phyloP scores from a whole-genome alignment of 805 yeast genomes.

The Myxozyma kluyveri region DNA sequence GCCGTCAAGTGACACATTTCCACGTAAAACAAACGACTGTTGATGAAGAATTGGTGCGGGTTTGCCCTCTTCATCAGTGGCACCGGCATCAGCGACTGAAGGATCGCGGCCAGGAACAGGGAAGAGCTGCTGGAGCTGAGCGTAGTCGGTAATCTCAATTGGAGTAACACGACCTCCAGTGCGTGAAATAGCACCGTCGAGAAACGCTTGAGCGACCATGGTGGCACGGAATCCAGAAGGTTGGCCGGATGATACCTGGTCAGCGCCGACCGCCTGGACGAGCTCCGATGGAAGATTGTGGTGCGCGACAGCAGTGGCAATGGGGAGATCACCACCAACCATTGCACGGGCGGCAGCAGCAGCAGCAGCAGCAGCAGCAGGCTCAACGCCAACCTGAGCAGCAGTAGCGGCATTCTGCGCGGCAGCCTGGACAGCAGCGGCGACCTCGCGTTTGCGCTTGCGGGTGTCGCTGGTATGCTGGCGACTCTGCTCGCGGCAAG shows the following conservation, averaged over 20 bases:
- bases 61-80: background rate
- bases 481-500: slow-evolving; percentile 25
- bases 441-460: slow-evolving; percentile 22
- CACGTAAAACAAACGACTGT: slow-evolving; percentile 13
- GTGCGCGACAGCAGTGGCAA: background rate
- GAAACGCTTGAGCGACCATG: background rate
- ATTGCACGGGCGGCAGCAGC: background rate
- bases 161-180: slow-evolving; percentile 1
- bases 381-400: background rate
- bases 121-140: slow-evolving; percentile 12
- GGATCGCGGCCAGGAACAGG: slow-evolving; percentile 11
- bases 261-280: background rate
- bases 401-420: background rate
- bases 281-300: background rate
- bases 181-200: background rate
- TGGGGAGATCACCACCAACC: background rate
- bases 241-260: background rate
- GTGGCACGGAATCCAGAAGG: background rate
- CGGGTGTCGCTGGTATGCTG: slow-evolving; percentile 27
- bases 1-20: slow-evolving; percentile 33
- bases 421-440: slow-evolving; percentile 2
- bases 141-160: slow-evolving; percentile 8
- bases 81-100: slow-evolving; percentile 10
- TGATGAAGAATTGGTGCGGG: slow-evolving; percentile 8
- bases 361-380: background rate